Conservation (phyloP, 148 eudicot genomes). For the Silene latifolia region DNA sequence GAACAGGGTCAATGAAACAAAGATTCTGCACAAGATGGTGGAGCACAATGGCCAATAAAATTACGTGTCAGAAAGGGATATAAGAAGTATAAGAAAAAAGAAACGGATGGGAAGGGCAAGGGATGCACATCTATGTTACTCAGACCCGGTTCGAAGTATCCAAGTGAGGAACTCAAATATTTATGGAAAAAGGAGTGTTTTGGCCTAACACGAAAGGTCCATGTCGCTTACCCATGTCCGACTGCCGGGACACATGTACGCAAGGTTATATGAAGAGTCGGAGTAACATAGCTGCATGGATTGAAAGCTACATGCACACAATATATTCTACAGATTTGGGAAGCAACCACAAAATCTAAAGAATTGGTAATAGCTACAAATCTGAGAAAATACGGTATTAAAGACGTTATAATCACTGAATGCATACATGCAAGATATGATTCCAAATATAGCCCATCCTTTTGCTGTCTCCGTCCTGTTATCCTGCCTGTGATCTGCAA, state of each 20-base stretch:
- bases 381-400: neutral
- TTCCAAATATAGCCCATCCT: conserved; percentile 93
- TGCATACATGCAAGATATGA: conserved; percentile 68
- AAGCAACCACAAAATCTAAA: neutral
- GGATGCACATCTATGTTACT: neutral
- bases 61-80: neutral
- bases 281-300: neutral
- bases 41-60: conserved; percentile 8
- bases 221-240: too few species aligned
- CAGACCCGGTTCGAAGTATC: neutral
- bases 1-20: conserved; percentile 51
- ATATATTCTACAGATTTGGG: neutral
- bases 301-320: neutral
- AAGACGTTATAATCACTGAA: neutral
- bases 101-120: neutral
- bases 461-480: conserved; percentile 41
- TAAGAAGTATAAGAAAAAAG: neutral
- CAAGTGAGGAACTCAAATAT: neutral
- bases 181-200: neutral
- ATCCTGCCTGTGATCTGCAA: conserved; percentile 56
- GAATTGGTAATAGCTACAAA: neutral
- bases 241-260: neutral
- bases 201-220: neutral
- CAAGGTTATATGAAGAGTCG: neutral
- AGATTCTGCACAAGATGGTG: conserved; percentile 45